A percentile compares a stretch with the other conserved stretches of the same genome.
Conservation (phyloP, 305 asterid genomes). For the Plantago coronopus region DNA sequence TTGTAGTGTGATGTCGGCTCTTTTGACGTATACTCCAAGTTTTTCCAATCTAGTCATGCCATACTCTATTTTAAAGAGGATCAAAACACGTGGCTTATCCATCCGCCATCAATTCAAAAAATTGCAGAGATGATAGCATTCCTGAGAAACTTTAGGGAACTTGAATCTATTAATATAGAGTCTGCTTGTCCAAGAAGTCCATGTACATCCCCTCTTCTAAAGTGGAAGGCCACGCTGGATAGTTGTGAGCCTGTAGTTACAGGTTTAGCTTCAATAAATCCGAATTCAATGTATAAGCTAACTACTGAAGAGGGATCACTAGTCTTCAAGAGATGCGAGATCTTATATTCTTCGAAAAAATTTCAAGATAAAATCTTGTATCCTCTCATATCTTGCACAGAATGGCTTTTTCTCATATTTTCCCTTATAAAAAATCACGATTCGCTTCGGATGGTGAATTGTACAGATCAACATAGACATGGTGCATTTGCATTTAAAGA, state of each 20-base stretch:
- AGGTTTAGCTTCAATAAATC: slow-evolving; percentile 4
- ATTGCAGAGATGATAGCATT: slow-evolving; percentile 8
- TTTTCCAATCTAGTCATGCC: no score
- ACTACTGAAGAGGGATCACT: neutral
- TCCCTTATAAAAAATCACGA: neutral
- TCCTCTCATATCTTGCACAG: neutral
- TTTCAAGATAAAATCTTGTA: neutral
- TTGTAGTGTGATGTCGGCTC: no score
- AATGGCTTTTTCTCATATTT: neutral
- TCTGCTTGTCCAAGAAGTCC: slow-evolving; percentile 7
- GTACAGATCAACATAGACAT: slow-evolving; percentile 3
- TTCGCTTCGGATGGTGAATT: slow-evolving; percentile 8
- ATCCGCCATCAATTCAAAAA: slow-evolving; percentile 7
- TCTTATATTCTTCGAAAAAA: neutral
- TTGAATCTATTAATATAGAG: slow-evolving; percentile 16
- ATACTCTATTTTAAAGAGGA: slow-evolving; percentile 1
- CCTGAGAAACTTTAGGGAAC: slow-evolving; percentile 16
- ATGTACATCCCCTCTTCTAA: slow-evolving; percentile 2
- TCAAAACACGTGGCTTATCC: neutral
- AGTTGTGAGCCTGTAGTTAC: neutral
- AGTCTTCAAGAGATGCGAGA: neutral
- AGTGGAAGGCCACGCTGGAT: slow-evolving; percentile 19
- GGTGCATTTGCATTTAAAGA: neutral
- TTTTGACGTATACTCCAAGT: no score
- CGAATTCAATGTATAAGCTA: neutral